Evolutionary conservation across 2,329 filamentous ascomycete species (phyloP).

Genomic region (Paracoccidioides brasiliensis): DNA sequence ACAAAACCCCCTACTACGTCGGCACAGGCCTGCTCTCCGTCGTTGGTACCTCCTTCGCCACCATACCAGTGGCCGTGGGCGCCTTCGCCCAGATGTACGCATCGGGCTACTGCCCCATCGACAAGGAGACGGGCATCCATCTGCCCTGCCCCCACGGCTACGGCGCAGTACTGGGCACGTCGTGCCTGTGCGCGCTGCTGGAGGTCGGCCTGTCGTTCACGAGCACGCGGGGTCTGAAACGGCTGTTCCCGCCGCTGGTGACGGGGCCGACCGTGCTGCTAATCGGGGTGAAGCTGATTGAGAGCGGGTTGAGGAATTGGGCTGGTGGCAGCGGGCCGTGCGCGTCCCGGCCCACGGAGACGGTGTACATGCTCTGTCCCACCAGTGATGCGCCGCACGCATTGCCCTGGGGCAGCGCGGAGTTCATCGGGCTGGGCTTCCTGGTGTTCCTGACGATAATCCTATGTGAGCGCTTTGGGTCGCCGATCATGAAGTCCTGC

Average conservation of each 20-base stretch:
- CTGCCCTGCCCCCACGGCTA: constrained; percentile 54
- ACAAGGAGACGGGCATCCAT: constrained; percentile 41
- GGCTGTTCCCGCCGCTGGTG: constrained; percentile 54
- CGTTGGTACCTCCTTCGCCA: constrained; percentile 55
- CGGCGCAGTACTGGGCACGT: constrained; percentile 50
- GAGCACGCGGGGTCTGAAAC: constrained; percentile 45
- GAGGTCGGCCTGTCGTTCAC: constrained; percentile 55
- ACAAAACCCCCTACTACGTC: constrained; percentile 48
- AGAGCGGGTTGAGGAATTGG: constrained; percentile 53
- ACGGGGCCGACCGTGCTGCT: constrained; percentile 55
- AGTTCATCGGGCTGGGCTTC: constrained; percentile 56
- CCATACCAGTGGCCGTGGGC: constrained; percentile 50
- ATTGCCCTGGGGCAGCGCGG: constrained; percentile 48
- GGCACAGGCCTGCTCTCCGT: constrained; percentile 56
- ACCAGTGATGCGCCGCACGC: constrained; percentile 46
- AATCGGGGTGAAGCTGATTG: constrained; percentile 52
- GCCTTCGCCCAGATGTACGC: constrained; percentile 51
- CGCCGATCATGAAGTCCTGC: constrained; percentile 57
- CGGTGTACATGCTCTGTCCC: constrained; percentile 45
- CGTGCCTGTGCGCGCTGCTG: constrained; percentile 35
- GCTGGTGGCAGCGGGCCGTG: constrained; percentile 49
- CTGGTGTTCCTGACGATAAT: constrained; percentile 56
- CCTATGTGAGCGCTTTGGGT: constrained; percentile 54
- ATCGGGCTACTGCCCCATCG: constrained; percentile 49
- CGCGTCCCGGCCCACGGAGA: constrained; percentile 23